Percentiles rank a stretch among this genome's conserved stretches.
These are phyloP conservation scores for Oenanthe javanica DNA, from an alignment of 140 eudicot genomes.

Conservation along the genomic window DNA sequence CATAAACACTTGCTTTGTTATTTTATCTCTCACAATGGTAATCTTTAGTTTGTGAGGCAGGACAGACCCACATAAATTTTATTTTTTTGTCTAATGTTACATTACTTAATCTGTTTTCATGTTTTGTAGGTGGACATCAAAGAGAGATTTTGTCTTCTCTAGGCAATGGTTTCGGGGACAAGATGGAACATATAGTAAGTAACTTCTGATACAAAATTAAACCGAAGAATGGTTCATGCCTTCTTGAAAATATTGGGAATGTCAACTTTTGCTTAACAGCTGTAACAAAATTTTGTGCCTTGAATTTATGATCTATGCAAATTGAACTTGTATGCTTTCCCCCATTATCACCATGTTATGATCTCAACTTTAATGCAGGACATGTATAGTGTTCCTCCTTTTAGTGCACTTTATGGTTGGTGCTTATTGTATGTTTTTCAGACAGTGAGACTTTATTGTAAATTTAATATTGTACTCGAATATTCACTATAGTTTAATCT, in stretches of 20 bases:
- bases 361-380: neutral
- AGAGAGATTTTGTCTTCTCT: constrained; percentile 86
- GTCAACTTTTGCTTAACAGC: neutral
- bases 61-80: neutral
- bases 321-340: neutral
- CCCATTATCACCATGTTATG: neutral
- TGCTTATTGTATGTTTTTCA: neutral
- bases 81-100: neutral
- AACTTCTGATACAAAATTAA: neutral
- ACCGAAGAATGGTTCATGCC: neutral
- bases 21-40: neutral
- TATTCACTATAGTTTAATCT: neutral
- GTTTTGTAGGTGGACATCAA: constrained; percentile 75
- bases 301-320: neutral
- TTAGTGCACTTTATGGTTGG: neutral
- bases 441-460: neutral
- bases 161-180: constrained; percentile 99
- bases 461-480: neutral
- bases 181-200: constrained; percentile 95
- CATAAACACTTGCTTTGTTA: neutral
- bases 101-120: constrained; percentile 20
- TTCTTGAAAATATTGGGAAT: neutral
- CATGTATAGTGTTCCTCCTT: neutral
- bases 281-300: neutral
- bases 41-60: neutral